These are phyloP conservation scores for Angomonas deanei DNA, from an alignment of 208 protist species.

Conservation along the genomic window DNA sequence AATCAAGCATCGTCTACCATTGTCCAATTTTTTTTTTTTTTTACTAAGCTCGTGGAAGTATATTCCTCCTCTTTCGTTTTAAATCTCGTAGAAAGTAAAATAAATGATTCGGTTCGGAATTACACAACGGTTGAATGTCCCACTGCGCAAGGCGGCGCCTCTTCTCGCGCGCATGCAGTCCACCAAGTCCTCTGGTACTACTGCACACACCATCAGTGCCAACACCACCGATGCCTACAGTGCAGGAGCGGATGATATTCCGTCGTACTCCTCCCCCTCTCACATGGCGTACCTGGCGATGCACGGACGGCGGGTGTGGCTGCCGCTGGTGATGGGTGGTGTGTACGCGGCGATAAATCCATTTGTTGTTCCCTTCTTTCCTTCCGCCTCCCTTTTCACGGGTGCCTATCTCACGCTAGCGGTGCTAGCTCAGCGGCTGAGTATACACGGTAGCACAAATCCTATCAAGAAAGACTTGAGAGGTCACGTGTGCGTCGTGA, in stretches of 20 bases:
- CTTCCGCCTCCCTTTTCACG: conserved; percentile 15
- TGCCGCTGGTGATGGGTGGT: conserved; percentile 42
- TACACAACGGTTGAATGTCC: too few species aligned
- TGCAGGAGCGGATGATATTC: conserved; percentile 38
- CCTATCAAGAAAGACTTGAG: conserved; percentile 40
- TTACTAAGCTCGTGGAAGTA: too few species aligned
- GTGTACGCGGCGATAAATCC: conserved; percentile 27
- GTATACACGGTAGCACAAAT: conserved; percentile 54
- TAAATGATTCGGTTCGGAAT: too few species aligned
- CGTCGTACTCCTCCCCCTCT: conserved; percentile 35
- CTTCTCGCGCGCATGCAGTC: neutral
- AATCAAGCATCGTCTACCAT: too few species aligned
- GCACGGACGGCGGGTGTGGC: conserved; percentile 63
- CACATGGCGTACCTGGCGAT: conserved; percentile 55
- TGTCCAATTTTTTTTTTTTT: too few species aligned
- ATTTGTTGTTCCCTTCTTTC: conserved; percentile 13
- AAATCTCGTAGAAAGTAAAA: too few species aligned
- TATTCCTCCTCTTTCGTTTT: too few species aligned
- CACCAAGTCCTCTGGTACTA: neutral
- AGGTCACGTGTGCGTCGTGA: conserved; percentile 61
- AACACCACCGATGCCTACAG: conserved; percentile 59
- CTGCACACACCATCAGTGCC: conserved; percentile 47
- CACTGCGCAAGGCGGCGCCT: neutral
- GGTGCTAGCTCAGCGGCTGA: conserved; percentile 55
- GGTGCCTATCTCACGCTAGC: conserved; percentile 41